phyloP scores from a whole-genome alignment of 495 filamentous ascomycete genomes.

The Glutinoglossum americanum region DNA sequence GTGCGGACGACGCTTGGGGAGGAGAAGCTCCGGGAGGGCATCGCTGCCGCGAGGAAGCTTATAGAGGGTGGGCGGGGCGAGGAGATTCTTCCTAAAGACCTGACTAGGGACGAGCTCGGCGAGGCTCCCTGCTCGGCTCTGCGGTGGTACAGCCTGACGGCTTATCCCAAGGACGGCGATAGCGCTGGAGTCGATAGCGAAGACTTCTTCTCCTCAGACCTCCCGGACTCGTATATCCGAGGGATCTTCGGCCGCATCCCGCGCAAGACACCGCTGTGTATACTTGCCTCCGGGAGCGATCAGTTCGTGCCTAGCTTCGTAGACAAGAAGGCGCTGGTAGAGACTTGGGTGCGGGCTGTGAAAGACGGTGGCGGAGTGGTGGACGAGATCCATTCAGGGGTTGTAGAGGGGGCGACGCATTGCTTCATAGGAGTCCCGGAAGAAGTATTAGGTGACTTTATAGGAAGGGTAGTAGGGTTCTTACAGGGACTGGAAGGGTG shows the following conservation, averaged over 20 bases:
- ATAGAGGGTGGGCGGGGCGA: conserved; percentile 28
- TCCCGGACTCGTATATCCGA: conserved; percentile 33
- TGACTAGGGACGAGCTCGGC: conserved; percentile 25
- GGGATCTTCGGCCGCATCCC: conserved; percentile 44
- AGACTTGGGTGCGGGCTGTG: conserved; percentile 34
- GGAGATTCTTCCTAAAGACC: conserved; percentile 34
- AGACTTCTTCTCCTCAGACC: conserved; percentile 73
- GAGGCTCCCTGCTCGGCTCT: conserved; percentile 41
- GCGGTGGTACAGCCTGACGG: conserved; percentile 45
- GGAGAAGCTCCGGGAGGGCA: conserved; percentile 26
- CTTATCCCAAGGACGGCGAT: conserved; percentile 23
- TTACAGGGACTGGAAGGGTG: conserved; percentile 12
- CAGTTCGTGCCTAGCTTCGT: conserved; percentile 40
- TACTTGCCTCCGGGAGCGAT: conserved; percentile 53
- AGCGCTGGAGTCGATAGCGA: conserved; percentile 24
- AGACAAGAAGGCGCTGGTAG: conserved; percentile 41
- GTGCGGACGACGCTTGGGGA: conserved; percentile 20
- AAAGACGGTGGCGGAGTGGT: conserved; percentile 23
- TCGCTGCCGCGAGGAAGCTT: conserved; percentile 30
- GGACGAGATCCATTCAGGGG: conserved; percentile 28
- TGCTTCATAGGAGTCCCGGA: conserved; percentile 27
- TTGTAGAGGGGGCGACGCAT: conserved; percentile 40
- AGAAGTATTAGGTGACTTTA: conserved; percentile 26
- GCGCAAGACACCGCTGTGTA: conserved; percentile 30
- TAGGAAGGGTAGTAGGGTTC: conserved; percentile 33